Evolutionary conservation across 2,329 filamentous ascomycete genomes (phyloP), one percentile per base, ranked within the genome.

Genomic region (Fusarium poae): DNA sequence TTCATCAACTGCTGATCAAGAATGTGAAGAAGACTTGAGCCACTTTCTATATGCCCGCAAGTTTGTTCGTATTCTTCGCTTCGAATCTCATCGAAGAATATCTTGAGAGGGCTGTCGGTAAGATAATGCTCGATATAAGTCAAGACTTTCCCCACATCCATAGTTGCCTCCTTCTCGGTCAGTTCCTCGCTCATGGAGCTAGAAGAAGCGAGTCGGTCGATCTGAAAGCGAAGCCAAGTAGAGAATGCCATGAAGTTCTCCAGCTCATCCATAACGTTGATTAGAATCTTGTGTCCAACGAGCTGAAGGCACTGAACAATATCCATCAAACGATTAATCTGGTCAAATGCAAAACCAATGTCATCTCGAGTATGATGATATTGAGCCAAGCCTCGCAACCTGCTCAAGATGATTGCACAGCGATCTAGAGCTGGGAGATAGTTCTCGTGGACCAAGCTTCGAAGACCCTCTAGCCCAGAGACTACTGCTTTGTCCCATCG

Each of bases 401-500:
- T 90, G 70, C 91, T 93, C 29, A 97, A 86, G 32, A 97, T 90
- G 25, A 97, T 89, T 46, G 88, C 87, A 70, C 92, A 91, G 53
- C 95, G 89, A 72, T 98, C 94, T 3, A 98, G 83, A 1, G 93
- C 93, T 0, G 96, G 96, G 4, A 98, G 84, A 52, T 97, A 89
- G 77, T 97, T 94, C 75, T 97, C 91, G 75, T 97, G 94, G 1
- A 94, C 84, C 15, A 98, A 84, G 53, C 88, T 87, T 50, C 93
- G 88, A 12, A 98, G 85, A 55, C 89, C 91, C 62, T 92, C 89
- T 21, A 97, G 90, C 1, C 94, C 93, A 6, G 89, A 88, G 3
- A 88, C 85, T 3, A 97, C 91, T 8, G 92, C 91, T 75, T 95
- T 97, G 67, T 98, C 94, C 96, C 96, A 99, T 49, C 96, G 86